Evolutionary conservation across 1,139 yeast genomes (phyloP).

Genomic region (Suhomyces choctaworum): DNA sequence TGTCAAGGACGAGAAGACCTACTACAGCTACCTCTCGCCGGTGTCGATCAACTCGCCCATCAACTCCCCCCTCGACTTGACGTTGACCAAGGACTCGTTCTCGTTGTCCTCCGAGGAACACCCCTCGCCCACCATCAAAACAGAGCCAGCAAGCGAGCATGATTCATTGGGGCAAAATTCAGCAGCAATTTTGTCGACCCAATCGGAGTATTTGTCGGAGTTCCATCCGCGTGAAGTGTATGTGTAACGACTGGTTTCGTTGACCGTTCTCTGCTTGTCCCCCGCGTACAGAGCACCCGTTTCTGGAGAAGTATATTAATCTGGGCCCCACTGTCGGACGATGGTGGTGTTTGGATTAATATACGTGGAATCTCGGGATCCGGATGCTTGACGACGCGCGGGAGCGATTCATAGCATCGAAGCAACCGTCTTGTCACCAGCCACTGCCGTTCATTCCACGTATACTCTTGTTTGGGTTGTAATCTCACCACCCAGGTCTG

Average conservation of each 20-base stretch:
- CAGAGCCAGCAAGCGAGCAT: conserved; percentile 19
- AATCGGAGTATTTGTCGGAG: conserved; percentile 5
- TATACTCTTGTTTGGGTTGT: conserved; percentile 5
- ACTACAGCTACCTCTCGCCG: conserved; percentile 45
- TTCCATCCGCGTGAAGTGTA: conserved; percentile 3
- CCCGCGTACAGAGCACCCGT: conserved; percentile 5
- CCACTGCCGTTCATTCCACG: conserved; percentile 2
- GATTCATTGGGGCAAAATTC: conserved; percentile 53
- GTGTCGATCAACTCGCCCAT: conserved; percentile 46
- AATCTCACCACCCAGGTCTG: conserved; percentile 31
- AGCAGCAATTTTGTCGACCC: conserved; percentile 46
- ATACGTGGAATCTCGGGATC: conserved; percentile 23
- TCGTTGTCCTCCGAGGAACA: conserved; percentile 8
- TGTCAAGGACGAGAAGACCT: conserved; percentile 19
- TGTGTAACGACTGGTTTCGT: conserved; percentile 3
- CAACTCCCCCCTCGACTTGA: conserved; percentile 45
- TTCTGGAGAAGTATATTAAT: conserved; percentile 26
- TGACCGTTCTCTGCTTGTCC: conserved; percentile 42
- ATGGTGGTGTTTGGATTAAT: conserved; percentile 23
- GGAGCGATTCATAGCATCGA: conserved; percentile 39
- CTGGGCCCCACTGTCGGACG: conserved; percentile 19
- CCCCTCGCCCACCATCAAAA: conserved; percentile 14
- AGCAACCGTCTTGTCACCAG: conserved; percentile 25
- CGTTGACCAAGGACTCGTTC: conserved; percentile 23
- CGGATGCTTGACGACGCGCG: background rate